Evolutionary conservation across 352 stramenopile genomes (phyloP).

Genomic region (Phytopythium oedochilum): DNA sequence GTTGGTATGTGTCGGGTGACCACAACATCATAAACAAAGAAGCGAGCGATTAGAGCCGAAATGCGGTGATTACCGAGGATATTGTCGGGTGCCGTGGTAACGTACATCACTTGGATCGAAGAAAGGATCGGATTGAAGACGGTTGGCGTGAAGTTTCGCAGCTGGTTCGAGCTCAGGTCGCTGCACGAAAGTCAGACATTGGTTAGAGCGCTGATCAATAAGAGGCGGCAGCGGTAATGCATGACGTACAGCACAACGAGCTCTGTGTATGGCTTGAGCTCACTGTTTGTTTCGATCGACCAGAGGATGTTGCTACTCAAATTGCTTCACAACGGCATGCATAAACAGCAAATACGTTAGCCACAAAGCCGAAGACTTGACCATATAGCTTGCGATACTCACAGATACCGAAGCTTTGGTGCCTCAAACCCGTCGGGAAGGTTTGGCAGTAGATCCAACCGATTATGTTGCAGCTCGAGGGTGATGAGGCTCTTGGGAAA

Average conservation of each 20-base stretch:
- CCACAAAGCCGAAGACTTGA: background rate
- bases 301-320: conserved; percentile 63
- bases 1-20: background rate
- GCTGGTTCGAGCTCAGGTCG: conserved; percentile 49
- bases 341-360: background rate
- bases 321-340: conserved; percentile 25
- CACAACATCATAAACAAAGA: background rate
- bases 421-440: conserved; percentile 25
- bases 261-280: conserved; percentile 33
- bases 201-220: background rate
- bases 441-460: conserved; percentile 49
- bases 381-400: conserved; percentile 9
- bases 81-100: too few relatives aligned
- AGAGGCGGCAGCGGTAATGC: background rate
- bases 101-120: conserved; percentile 50
- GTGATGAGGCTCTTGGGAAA: conserved; percentile 35
- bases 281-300: conserved; percentile 43
- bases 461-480: conserved; percentile 48
- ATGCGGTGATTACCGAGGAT: too few relatives aligned
- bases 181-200: conserved; percentile 15
- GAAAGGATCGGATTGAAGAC: conserved; percentile 42
- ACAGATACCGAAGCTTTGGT: conserved; percentile 39
- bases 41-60: background rate
- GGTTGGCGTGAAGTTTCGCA: conserved; percentile 49
- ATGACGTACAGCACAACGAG: conserved; percentile 44